Percentiles rank a stretch among this genome's conserved stretches.
These are phyloP conservation scores for Parafenestella ontariensis DNA, from an alignment of 2,329 filamentous ascomycete genomes.

Conservation along the genomic window DNA sequence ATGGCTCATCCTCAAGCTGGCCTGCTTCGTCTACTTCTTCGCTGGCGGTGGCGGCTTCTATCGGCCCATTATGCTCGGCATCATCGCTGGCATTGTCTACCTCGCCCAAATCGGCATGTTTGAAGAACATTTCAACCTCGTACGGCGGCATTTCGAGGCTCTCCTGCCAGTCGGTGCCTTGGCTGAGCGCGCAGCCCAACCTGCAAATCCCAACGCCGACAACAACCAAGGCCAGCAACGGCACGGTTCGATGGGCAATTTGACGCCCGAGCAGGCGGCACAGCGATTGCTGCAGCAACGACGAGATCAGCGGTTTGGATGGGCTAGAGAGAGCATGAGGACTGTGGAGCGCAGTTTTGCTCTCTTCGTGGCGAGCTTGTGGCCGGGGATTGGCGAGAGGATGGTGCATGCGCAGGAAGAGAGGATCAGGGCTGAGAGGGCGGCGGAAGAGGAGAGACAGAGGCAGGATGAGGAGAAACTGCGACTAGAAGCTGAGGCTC, in stretches of 20 bases:
- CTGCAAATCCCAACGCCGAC: background rate
- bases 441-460: slow-evolving; percentile 29
- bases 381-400: slow-evolving; percentile 68
- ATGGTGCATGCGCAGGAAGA: slow-evolving; percentile 65
- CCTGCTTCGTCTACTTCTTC: slow-evolving; percentile 66
- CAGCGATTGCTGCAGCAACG: slow-evolving; percentile 49
- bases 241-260: slow-evolving; percentile 18
- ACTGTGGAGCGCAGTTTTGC: slow-evolving; percentile 63
- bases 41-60: slow-evolving; percentile 54
- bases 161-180: slow-evolving; percentile 42
- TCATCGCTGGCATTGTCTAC: slow-evolving; percentile 51
- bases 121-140: slow-evolving; percentile 46
- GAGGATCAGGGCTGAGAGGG: slow-evolving; percentile 43
- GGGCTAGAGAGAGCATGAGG: slow-evolving; percentile 48
- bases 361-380: slow-evolving; percentile 68
- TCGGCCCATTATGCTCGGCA: slow-evolving; percentile 49
- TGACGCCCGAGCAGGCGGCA: slow-evolving; percentile 53
- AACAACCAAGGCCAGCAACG: slow-evolving; percentile 7
- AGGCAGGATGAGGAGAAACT: slow-evolving; percentile 22
- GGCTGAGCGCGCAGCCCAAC: slow-evolving; percentile 24
- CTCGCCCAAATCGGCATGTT: slow-evolving; percentile 52
- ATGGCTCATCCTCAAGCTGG: slow-evolving; percentile 66
- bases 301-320: slow-evolving; percentile 35
- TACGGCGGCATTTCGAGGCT: slow-evolving; percentile 55
- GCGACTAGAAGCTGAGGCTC: slow-evolving; percentile 11